Evolutionary conservation across 2,329 filamentous ascomycete species (phyloP).

Genomic region (Ceratocystis albifundus): DNA sequence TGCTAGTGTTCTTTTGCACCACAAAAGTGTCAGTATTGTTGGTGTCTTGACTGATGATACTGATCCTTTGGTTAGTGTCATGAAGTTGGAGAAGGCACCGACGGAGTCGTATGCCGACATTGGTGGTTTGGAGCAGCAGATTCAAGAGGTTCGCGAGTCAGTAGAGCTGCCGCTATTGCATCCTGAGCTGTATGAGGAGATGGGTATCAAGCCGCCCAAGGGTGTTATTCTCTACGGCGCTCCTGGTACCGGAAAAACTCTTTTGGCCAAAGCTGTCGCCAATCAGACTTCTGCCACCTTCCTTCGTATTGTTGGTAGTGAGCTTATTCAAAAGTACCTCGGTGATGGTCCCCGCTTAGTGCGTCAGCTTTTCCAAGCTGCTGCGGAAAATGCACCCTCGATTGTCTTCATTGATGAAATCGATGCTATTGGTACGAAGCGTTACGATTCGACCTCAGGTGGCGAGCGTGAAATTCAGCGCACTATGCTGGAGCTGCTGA

Average conservation of each 20-base stretch:
- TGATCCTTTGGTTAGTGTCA: slow-evolving; percentile 89
- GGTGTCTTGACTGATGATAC: slow-evolving; percentile 94
- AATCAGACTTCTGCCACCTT: slow-evolving; percentile 99
- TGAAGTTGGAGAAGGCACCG: slow-evolving; percentile 98
- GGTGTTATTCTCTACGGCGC: slow-evolving; percentile 98
- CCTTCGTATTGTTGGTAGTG: slow-evolving; percentile 89
- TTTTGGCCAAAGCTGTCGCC: slow-evolving; percentile 91
- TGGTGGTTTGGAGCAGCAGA: slow-evolving; percentile 86
- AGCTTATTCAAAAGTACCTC: slow-evolving; percentile 97
- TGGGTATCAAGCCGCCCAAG: slow-evolving; percentile 99
- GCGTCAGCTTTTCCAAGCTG: slow-evolving; percentile 91
- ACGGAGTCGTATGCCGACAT: slow-evolving; percentile 98
- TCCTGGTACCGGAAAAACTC: slow-evolving; percentile 90
- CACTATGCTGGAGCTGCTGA: slow-evolving; percentile 95
- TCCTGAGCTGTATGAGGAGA: slow-evolving; percentile 96
- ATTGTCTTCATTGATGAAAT: slow-evolving; percentile 99
- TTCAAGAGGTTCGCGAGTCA: slow-evolving; percentile 94
- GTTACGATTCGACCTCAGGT: slow-evolving; percentile 93
- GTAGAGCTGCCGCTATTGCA: slow-evolving; percentile 91
- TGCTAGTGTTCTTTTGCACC: slow-evolving; percentile 86
- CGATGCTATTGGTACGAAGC: slow-evolving; percentile 96
- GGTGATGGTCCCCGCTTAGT: slow-evolving; percentile 91
- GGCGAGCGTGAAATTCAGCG: slow-evolving; percentile 95
- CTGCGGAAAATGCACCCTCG: slow-evolving; percentile 87
- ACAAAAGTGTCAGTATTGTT: slow-evolving; percentile 96